A percentile compares a stretch with the other conserved stretches of the same genome.
Evolutionary conservation across 1,139 yeast genomes (phyloP).

Genomic region (Wickerhamomyces sp.): DNA sequence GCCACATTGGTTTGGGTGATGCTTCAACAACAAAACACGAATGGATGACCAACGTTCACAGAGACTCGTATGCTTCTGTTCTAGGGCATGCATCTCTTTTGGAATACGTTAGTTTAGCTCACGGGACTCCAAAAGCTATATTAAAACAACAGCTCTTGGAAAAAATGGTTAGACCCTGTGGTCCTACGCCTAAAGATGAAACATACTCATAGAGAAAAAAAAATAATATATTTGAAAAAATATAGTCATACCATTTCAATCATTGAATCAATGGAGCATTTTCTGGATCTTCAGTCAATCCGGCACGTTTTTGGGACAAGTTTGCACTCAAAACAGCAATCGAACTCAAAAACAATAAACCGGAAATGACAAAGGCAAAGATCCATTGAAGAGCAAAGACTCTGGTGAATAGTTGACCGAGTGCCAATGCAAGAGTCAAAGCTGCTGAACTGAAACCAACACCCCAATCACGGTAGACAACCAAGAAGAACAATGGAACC

Average conservation of each 20-base stretch:
- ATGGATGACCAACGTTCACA: slow-evolving; percentile 56
- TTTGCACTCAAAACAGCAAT: slow-evolving; percentile 37
- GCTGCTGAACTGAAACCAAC: slow-evolving; percentile 55
- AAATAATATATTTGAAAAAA: too few species aligned
- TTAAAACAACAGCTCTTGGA: slow-evolving; percentile 51
- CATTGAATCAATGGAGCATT: slow-evolving; percentile 25
- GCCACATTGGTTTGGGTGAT: slow-evolving; percentile 69
- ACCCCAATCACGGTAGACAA: slow-evolving; percentile 66
- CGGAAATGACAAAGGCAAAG: slow-evolving; percentile 66
- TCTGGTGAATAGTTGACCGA: slow-evolving; percentile 64
- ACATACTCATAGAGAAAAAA: too few species aligned
- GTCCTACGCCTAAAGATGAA: slow-evolving; percentile 24
- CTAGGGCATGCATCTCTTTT: slow-evolving; percentile 65
- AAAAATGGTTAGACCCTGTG: slow-evolving; percentile 50
- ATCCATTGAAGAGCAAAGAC: slow-evolving; percentile 80
- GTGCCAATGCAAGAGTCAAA: slow-evolving; percentile 58
- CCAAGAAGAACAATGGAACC: slow-evolving; percentile 54
- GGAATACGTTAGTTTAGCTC: slow-evolving; percentile 61
- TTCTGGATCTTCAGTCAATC: slow-evolving; percentile 18
- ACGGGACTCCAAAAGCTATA: slow-evolving; percentile 47
- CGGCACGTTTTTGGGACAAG: slow-evolving; percentile 10
- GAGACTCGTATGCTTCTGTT: slow-evolving; percentile 71
- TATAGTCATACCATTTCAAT: too few species aligned
- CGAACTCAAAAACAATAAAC: slow-evolving; percentile 44
- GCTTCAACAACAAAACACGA: slow-evolving; percentile 59